phyloP scores from a whole-genome alignment of 2,329 filamentous ascomycete species.

The Venturia pyrina region DNA sequence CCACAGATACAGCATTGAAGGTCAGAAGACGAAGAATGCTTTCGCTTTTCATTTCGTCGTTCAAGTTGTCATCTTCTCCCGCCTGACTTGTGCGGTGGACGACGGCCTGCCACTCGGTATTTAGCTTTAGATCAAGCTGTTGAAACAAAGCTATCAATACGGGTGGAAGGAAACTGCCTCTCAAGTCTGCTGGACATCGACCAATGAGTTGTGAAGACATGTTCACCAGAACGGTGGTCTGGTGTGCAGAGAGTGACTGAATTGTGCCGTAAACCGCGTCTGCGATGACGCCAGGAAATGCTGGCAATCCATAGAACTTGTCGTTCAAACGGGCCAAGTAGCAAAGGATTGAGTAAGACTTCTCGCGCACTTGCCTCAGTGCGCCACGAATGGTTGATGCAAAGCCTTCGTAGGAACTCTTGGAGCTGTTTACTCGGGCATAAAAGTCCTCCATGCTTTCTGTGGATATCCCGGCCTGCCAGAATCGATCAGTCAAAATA shows the following conservation, averaged over 20 bases:
- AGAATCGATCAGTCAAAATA: constrained; percentile 89
- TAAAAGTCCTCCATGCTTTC: constrained; percentile 97
- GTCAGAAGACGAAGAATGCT: constrained; percentile 90
- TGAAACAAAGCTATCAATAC: constrained; percentile 73
- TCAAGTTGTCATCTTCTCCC: constrained; percentile 63
- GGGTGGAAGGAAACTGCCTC: constrained; percentile 72
- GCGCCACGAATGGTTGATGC: constrained; percentile 87
- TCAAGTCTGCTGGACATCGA: constrained; percentile 72
- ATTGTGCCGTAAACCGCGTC: constrained; percentile 77
- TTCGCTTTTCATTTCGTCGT: constrained; percentile 96
- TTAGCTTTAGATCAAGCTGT: constrained; percentile 81
- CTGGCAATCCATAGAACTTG: constrained; percentile 82
- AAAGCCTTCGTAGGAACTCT: constrained; percentile 81
- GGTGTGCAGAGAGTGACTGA: constrained; percentile 75
- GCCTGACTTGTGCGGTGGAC: constrained; percentile 42
- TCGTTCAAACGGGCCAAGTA: constrained; percentile 81
- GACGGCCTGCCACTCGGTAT: constrained; percentile 74
- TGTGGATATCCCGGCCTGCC: constrained; percentile 94
- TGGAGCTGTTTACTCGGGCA: constrained; percentile 79
- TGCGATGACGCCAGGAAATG: constrained; percentile 73
- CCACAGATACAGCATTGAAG: constrained; percentile 83
- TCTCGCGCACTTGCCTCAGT: constrained; percentile 81
- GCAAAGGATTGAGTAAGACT: constrained; percentile 88
- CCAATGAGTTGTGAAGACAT: constrained; percentile 82
- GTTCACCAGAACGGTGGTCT: constrained; percentile 87